Percentiles rank a stretch among this genome's conserved stretches.
These are phyloP conservation scores for Colletotrichum lupini DNA, from an alignment of 2,329 filamentous ascomycete species.

Conservation along the genomic window DNA sequence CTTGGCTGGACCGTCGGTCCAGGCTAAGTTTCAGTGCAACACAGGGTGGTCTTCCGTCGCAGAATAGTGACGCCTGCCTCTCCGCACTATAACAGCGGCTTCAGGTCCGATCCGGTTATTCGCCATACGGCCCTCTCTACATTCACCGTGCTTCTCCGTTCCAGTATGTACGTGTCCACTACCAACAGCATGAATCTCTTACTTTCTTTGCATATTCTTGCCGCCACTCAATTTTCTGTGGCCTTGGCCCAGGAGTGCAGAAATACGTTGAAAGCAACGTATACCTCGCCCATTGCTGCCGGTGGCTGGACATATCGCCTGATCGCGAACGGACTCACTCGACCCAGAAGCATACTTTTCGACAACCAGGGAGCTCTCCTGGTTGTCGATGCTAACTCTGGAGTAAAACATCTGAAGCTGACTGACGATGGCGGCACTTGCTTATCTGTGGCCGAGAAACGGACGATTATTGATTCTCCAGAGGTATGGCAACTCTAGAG, in stretches of 20 bases:
- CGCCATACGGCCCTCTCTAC: not conserved
- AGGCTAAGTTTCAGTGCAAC: not conserved
- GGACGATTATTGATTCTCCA: constrained; percentile 13
- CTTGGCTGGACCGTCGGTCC: not conserved
- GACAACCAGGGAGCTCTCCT: constrained; percentile 57
- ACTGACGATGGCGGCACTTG: constrained; percentile 55
- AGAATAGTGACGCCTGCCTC: not conserved
- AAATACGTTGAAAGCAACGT: constrained; percentile 46
- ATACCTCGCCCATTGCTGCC: constrained; percentile 51
- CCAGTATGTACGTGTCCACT: not conserved
- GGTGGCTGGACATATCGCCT: constrained; percentile 56
- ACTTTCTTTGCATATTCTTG: not conserved
- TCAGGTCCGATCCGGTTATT: not conserved
- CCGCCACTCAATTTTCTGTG: not conserved
- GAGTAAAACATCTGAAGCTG: constrained; percentile 53
- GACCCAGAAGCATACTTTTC: constrained; percentile 57
- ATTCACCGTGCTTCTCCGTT: not conserved
- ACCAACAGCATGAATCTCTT: not conserved
- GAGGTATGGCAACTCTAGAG: not conserved
- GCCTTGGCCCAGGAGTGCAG: constrained; percentile 41
- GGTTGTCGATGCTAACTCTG: constrained; percentile 54
- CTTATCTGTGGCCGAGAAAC: constrained; percentile 45
- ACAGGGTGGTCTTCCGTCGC: not conserved
- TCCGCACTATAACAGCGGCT: not conserved
- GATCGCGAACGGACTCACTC: constrained; percentile 50